Percentiles rank a stretch among this genome's conserved stretches.
Conservation (phyloP, 2,329 filamentous ascomycete genomes). For the Fusarium metavorans region DNA sequence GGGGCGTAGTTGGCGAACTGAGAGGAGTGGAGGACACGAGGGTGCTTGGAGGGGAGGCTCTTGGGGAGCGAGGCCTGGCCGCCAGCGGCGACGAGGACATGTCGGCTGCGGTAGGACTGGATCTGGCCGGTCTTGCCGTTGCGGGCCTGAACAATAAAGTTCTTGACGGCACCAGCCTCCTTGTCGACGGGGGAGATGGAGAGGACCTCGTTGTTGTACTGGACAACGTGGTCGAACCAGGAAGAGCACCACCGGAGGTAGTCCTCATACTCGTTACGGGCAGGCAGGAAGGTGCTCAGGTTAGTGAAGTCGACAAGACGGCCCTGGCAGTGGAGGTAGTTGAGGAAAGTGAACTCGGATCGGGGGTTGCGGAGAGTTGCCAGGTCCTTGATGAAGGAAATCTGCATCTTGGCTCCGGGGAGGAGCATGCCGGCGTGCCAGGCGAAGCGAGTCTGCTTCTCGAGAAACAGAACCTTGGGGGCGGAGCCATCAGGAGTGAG, state of each 20-base stretch:
- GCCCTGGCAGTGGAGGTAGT: slow-evolving; percentile 86
- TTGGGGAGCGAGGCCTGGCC: slow-evolving; percentile 77
- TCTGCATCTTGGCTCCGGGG: slow-evolving; percentile 95
- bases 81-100: slow-evolving; percentile 72
- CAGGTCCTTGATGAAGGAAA: slow-evolving; percentile 96
- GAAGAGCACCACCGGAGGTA: slow-evolving; percentile 93
- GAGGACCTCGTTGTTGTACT: slow-evolving; percentile 82
- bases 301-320: slow-evolving; percentile 94
- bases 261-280: slow-evolving; percentile 91
- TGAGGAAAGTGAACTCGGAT: slow-evolving; percentile 94
- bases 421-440: slow-evolving; percentile 98
- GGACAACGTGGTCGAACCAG: slow-evolving; percentile 79
- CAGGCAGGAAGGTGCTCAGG: slow-evolving; percentile 87
- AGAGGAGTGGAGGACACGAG: slow-evolving; percentile 87
- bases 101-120: slow-evolving; percentile 68
- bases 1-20: slow-evolving; percentile 78
- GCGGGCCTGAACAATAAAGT: slow-evolving; percentile 76
- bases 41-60: slow-evolving; percentile 75
- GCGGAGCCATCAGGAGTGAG: slow-evolving; percentile 55
- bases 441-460: slow-evolving; percentile 84
- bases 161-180: slow-evolving; percentile 65
- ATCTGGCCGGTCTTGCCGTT: slow-evolving; percentile 68
- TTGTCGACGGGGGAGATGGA: slow-evolving; percentile 73
- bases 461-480: slow-evolving; percentile 86
- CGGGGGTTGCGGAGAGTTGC: slow-evolving; percentile 89